phyloP scores from a whole-genome alignment of 768 basidiomycete genomes.

The Hypholoma fasciculare region DNA sequence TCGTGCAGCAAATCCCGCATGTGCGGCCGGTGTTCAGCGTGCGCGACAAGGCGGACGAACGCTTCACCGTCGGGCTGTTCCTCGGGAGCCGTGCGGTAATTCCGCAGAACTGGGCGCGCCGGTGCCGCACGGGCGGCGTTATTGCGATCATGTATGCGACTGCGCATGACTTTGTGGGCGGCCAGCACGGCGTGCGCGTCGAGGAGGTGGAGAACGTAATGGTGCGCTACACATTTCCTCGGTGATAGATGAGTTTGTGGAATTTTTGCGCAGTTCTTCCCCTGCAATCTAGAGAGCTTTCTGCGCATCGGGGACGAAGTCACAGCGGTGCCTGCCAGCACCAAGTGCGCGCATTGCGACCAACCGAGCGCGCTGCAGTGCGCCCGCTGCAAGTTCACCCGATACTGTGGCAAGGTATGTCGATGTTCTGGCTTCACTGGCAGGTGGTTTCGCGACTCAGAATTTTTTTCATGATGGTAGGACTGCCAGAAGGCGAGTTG shows the following conservation, averaged over 20 bases:
- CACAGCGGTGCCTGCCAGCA: constrained; percentile 1
- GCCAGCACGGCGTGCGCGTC: constrained; percentile 25
- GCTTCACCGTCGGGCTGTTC: constrained; percentile 23
- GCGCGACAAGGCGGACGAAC: constrained; percentile 21
- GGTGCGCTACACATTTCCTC: constrained; percentile 9
- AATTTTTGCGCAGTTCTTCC: constrained; percentile 15
- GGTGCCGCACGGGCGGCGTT: constrained; percentile 17
- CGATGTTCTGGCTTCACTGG: background rate
- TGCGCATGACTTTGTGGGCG: constrained; percentile 25
- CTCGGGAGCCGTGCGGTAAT: constrained; percentile 15
- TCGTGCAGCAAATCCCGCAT: constrained; percentile 15
- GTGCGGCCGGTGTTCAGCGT: constrained; percentile 21
- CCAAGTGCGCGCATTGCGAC: constrained; percentile 14
- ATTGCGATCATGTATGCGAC: constrained; percentile 30
- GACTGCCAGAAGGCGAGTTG: constrained; percentile 23
- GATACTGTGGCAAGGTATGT: constrained; percentile 26
- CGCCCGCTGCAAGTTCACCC: constrained; percentile 8
- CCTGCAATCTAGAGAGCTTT: constrained; percentile 19
- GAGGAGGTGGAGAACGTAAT: constrained; percentile 24
- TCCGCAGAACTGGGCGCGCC: constrained; percentile 4
- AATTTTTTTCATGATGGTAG: constrained; percentile 7
- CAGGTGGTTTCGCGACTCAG: background rate
- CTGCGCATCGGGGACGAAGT: constrained; percentile 17
- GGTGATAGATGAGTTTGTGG: background rate
- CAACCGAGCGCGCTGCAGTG: constrained; percentile 14